These are phyloP conservation scores for Leccinum variicolor DNA, from an alignment of 768 basidiomycete genomes.

Conservation along the genomic window DNA sequence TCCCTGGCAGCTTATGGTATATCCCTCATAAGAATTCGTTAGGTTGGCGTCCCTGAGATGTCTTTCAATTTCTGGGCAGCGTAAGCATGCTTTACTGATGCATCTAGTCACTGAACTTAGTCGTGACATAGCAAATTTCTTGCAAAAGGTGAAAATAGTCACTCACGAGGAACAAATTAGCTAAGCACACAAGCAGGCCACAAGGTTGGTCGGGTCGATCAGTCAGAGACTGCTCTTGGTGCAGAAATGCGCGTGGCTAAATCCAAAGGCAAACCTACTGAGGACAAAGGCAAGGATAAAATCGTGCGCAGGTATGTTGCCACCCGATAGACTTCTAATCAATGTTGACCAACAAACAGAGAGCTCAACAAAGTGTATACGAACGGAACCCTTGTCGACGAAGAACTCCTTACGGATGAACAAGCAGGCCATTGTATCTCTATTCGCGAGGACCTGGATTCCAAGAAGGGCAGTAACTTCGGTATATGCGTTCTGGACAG, in stretches of 20 bases:
- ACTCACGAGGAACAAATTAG: not conserved
- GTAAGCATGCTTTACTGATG: constrained; percentile 40
- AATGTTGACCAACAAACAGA: constrained; percentile 33
- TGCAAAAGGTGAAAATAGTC: constrained; percentile 43
- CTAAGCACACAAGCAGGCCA: constrained; percentile 49
- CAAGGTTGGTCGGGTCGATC: constrained; percentile 96
- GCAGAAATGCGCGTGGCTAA: constrained; percentile 93
- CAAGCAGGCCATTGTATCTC: constrained; percentile 95
- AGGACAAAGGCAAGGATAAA: constrained; percentile 68
- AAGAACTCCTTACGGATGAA: constrained; percentile 83
- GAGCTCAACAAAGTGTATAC: constrained; percentile 97
- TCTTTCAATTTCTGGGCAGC: constrained; percentile 93
- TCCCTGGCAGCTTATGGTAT: not conserved
- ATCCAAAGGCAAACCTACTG: constrained; percentile 39
- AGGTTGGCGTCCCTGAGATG: constrained; percentile 95
- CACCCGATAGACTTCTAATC: not conserved
- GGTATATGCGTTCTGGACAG: constrained; percentile 93
- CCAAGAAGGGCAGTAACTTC: constrained; percentile 52
- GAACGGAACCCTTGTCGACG: constrained; percentile 92
- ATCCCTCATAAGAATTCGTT: not conserved
- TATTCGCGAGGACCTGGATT: constrained; percentile 57
- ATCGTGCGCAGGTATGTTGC: constrained; percentile 73
- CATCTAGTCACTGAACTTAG: constrained; percentile 4
- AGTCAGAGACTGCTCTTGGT: constrained; percentile 94
- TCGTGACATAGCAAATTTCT: constrained; percentile 63